Base-by-base conservation (phyloP, 768 basidiomycete genomes). In the Amanita jacksonii region DNA sequence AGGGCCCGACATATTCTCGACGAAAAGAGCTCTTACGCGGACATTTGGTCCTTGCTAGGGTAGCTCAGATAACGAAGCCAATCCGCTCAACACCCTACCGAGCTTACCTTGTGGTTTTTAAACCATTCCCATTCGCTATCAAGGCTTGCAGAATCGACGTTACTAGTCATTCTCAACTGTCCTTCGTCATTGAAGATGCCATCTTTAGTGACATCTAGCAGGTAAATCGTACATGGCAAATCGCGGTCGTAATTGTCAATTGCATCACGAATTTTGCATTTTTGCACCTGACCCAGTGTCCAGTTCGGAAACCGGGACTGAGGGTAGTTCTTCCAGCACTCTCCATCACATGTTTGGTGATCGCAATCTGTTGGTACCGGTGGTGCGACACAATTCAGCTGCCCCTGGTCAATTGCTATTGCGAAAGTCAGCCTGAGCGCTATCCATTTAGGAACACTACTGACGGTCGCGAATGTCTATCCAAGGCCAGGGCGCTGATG, bases 281-380 rank as follows among this genome's bases (percentile, higher is more conserved):
- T 64, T 28, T 51, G 49, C 3, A 69, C 62, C 48, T 78, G 76
- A 9, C 53, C 52, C 7, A 54, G 49, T 0, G 74, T 77, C 78
- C 78, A 77, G 45, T 77, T 79, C 12, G 73, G 75, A 49, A 74
- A 80, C 27, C 58, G 58, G 5, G 69, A 69, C 37, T 70, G 65
- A 4, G 70, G 70, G 45, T 71, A 73, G 0, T 56, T 56, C 41
- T 32, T 59, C 65, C 66, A 71, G 48, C 69, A 71, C 6, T 49
- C 43, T 8, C 58, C 59, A 13, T 56, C 45, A 46, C 70, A 71
- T 27, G 46, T 41, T 12, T 43, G 47, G 40, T 69, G 70, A 37
- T 63, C 56, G 47, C 69, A 72, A 16, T 54, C 52, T 6, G 51
- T 48, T 1, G 68, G 66, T 8, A 68, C 61, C 3, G 68, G 63